Evolutionary conservation across 345 rosid genomes (phyloP).

Genomic region (Eucalyptus victrix): DNA sequence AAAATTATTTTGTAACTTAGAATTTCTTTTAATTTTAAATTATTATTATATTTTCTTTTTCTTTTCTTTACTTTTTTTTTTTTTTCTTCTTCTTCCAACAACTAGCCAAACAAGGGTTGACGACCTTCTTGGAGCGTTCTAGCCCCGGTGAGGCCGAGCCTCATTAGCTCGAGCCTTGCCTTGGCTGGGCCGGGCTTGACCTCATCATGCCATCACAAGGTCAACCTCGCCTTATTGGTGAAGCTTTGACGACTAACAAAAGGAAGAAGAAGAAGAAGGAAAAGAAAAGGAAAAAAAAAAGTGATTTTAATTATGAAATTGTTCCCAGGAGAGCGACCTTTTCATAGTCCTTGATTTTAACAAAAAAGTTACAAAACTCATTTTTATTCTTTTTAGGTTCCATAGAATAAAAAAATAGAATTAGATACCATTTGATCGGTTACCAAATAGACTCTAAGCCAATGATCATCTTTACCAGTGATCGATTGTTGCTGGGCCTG

Average conservation of each 20-base stretch:
- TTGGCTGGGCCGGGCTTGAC: too few species aligned
- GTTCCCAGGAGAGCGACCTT: accelerated
- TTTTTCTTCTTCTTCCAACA: accelerated
- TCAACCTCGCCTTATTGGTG: too few species aligned
- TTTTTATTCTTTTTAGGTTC: too few species aligned
- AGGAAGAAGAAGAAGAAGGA: too few species aligned
- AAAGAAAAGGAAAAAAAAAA: accelerated
- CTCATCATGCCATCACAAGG: accelerated
- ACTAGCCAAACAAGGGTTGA: accelerated
- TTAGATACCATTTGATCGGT: accelerated
- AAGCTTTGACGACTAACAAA: accelerated
- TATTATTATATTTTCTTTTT: too few species aligned
- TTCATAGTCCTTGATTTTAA: too few species aligned
- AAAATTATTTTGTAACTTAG: too few species aligned
- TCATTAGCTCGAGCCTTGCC: accelerated
- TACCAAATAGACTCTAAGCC: not conserved
- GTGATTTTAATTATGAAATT: too few species aligned
- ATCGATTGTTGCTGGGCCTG: accelerated
- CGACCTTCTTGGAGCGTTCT: accelerated
- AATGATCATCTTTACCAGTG: not conserved
- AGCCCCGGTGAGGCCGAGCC: accelerated
- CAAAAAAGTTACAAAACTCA: too few species aligned
- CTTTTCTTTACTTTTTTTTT: too few species aligned
- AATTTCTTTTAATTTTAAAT: too few species aligned
- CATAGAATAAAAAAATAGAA: too few species aligned